phyloP scores from a whole-genome alignment of 169 alveolate genomes.

The Eimeria necatrix region DNA sequence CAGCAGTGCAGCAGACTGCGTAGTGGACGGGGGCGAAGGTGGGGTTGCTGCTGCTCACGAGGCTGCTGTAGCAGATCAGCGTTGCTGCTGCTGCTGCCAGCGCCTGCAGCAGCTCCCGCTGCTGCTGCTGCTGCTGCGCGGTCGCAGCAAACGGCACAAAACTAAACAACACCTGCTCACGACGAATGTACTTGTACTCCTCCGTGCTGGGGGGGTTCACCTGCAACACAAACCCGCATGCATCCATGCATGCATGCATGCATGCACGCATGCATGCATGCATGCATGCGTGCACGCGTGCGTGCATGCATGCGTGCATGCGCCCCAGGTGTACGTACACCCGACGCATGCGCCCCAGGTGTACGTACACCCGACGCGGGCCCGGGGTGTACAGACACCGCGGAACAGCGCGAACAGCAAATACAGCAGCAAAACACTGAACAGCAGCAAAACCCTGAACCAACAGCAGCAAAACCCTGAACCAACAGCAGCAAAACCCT shows the following conservation, averaged over 20 bases:
- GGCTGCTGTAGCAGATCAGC: slow-evolving; percentile 43
- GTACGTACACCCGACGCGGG: too few relatives aligned
- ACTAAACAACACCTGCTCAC: slow-evolving; percentile 72
- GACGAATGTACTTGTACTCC: slow-evolving; percentile 37
- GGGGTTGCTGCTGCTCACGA: background rate
- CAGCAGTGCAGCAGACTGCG: slow-evolving; percentile 60
- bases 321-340: too few relatives aligned
- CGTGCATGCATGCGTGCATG: background rate
- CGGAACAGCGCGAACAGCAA: too few relatives aligned
- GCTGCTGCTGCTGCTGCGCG: slow-evolving; percentile 16
- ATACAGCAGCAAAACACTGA: too few relatives aligned
- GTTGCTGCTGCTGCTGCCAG: background rate
- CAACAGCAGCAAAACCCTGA: too few relatives aligned
- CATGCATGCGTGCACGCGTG: background rate
- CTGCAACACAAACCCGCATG: slow-evolving; percentile 20
- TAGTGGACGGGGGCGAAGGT: slow-evolving; percentile 27
- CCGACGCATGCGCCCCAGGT: too few relatives aligned
- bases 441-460: too few relatives aligned
- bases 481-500: too few relatives aligned
- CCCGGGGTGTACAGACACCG: too few relatives aligned
- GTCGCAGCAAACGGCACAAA: slow-evolving; percentile 18
- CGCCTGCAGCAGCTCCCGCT: slow-evolving; percentile 36
- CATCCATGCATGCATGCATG: background rate
- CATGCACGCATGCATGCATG: background rate
- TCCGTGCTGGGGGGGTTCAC: slow-evolving; percentile 59